Conservation (phyloP, 805 yeast genomes). For the Metahyphopichia silvanorum region DNA sequence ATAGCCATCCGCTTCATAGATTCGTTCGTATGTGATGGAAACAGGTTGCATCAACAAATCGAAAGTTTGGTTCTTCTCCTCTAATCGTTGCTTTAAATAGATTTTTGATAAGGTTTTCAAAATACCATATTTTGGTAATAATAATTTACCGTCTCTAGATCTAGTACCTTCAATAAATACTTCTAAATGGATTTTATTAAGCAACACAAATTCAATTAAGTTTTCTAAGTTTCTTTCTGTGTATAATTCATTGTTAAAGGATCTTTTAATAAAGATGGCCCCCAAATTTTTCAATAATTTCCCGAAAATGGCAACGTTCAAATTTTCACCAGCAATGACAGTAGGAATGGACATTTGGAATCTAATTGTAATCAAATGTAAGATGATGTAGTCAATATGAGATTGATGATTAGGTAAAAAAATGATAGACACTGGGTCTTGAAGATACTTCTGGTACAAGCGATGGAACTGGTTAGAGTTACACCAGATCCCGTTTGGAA, state of each 20-base stretch:
- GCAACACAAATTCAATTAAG: slow-evolving; percentile 46
- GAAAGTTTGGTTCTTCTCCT: slow-evolving; percentile 15
- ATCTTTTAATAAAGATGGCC: slow-evolving; percentile 56
- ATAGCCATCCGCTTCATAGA: slow-evolving; percentile 54
- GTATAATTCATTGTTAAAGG: slow-evolving; percentile 40
- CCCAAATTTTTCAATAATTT: slow-evolving; percentile 47
- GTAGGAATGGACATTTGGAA: slow-evolving; percentile 53
- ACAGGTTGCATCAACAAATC: slow-evolving; percentile 48
- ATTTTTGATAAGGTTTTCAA: slow-evolving; percentile 50
- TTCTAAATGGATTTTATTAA: slow-evolving; percentile 50
- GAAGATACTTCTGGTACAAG: slow-evolving; percentile 28
- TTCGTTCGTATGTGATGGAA: slow-evolving; percentile 57
- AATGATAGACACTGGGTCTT: slow-evolving; percentile 43
- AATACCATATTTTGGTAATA: slow-evolving; percentile 61
- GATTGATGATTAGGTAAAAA: slow-evolving; percentile 61
- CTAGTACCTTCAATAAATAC: slow-evolving; percentile 68
- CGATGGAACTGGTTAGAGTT: slow-evolving; percentile 25
- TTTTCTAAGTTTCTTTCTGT: slow-evolving; percentile 47
- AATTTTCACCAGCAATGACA: slow-evolving; percentile 65
- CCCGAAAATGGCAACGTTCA: slow-evolving; percentile 57
- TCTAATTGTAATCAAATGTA: slow-evolving; percentile 52
- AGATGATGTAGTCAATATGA: slow-evolving; percentile 57
- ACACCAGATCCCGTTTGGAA: slow-evolving; percentile 42
- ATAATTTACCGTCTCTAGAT: slow-evolving; percentile 61
- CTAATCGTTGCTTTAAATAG: slow-evolving; percentile 34